phyloP scores from a whole-genome alignment of 805 yeast species.

The Metschnikowia baotianmanensis region DNA sequence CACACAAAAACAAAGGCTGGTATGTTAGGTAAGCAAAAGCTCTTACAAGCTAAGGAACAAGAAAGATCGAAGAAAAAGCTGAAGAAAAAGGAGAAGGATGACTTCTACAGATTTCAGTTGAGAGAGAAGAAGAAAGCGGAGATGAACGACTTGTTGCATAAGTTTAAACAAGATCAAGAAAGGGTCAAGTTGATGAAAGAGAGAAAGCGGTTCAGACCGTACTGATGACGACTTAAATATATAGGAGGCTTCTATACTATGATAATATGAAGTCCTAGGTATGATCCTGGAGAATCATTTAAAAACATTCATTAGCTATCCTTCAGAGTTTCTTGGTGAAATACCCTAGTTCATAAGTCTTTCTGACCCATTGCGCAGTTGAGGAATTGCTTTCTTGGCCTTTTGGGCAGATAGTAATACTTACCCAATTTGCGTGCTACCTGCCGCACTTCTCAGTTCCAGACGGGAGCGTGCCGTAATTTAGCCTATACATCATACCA shows the following conservation, averaged over 20 bases:
- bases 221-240: constrained; percentile 33
- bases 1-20: constrained; percentile 80
- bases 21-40: constrained; percentile 54
- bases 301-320: too few species aligned
- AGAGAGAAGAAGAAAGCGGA: constrained; percentile 91
- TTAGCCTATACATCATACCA: not conserved
- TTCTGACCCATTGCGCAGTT: too few species aligned
- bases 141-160: constrained; percentile 79
- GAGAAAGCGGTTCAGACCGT: constrained; percentile 82
- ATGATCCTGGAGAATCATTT: too few species aligned
- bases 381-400: too few species aligned
- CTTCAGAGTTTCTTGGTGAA: not conserved
- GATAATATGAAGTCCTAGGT: too few species aligned
- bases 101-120: constrained; percentile 94
- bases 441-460: too few species aligned
- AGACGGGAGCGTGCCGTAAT: too few species aligned
- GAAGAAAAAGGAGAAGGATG: constrained; percentile 76
- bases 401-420: too few species aligned
- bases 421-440: too few species aligned
- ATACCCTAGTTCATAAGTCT: not conserved
- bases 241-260: too few species aligned
- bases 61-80: constrained; percentile 47
- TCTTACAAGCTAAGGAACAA: constrained; percentile 35
- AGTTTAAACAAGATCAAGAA: constrained; percentile 90
- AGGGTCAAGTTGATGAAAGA: constrained; percentile 76